Evolutionary conservation across 2,329 filamentous ascomycete genomes (phyloP).

Genomic region (Fusarium nurragi): DNA sequence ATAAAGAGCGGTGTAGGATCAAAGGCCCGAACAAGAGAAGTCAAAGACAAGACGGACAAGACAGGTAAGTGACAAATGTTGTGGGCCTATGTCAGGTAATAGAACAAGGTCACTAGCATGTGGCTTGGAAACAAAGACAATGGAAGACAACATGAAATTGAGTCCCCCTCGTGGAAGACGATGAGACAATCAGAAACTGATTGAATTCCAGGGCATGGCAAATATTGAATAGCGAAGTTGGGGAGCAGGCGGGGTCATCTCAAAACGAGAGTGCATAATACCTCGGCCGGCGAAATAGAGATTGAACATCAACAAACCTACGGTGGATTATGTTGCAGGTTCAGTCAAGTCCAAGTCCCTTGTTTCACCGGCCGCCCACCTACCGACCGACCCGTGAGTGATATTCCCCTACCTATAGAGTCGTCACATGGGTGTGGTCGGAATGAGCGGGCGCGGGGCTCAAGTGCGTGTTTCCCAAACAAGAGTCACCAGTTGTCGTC

Average conservation of each 20-base stretch:
- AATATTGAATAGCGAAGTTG: conserved; percentile 18
- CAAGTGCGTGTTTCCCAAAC: conserved; percentile 19
- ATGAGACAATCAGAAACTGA: conserved; percentile 34
- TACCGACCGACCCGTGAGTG: conserved; percentile 17
- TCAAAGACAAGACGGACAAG: conserved; percentile 35
- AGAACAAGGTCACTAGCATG: conserved; percentile 26
- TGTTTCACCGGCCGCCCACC: conserved; percentile 39
- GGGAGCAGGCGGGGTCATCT: background rate
- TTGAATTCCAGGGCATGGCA: conserved; percentile 16
- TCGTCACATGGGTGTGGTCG: conserved; percentile 42
- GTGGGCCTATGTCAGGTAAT: conserved; percentile 28
- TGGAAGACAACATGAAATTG: conserved; percentile 9
- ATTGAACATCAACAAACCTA: background rate
- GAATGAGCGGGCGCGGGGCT: conserved; percentile 40
- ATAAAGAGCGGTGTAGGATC: conserved; percentile 43
- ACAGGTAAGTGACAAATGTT: conserved; percentile 26
- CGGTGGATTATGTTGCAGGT: background rate
- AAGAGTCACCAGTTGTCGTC: conserved; percentile 31
- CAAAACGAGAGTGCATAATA: background rate
- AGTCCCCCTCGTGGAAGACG: conserved; percentile 12
- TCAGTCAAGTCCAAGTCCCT: conserved; percentile 36
- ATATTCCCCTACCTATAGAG: conserved; percentile 37
- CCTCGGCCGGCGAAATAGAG: background rate
- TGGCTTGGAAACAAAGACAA: conserved; percentile 39
- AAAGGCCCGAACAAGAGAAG: conserved; percentile 33